Evolutionary conservation across 176 grass and related monocot species (phyloP), one percentile per base, ranked within the genome.

Genomic region (Raddia guianensis): DNA sequence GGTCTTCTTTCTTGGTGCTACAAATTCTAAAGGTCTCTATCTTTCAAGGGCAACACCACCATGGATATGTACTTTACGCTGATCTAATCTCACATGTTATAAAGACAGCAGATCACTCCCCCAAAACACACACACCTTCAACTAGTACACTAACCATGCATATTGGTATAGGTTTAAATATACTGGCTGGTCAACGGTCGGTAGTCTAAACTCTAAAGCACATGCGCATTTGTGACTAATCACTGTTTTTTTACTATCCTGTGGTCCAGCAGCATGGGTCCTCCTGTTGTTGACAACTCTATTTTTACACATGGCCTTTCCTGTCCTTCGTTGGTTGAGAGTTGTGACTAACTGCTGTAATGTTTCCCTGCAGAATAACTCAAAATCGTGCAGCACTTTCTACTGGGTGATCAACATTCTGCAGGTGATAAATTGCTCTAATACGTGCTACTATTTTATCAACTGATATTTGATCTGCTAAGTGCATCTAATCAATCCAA

Each of bases 321-420:
- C 47, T 76, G 10, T 18, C 18, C 55, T 37, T 48, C 18, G 66
- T 85, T 69, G 10, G 35, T 50, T 62, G 55, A 71, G 52, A 62
- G n/a, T 33, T 66, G 4, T 51, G 32, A 27, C 67, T 82, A 60
- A 90, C 62, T 82, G 12, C 13, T 18, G 14, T 54, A 68, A 1
- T 0, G 0, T 0, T 27, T 18, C 12, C 53, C 47, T 68, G 68
- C 91, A 99, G 97, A 93, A 87, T 58, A 78, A 90, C 80, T 87
- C 89, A 8, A 58, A 86, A 91, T 78, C 84, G 54, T 99, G 97
- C 82, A 87, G 97, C 73, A 80, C 79, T 84, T 78, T 93, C 86
- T 99, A 93, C 79, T 99, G 97, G 97, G 69, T 74, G 43, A 34
- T 96, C 73, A 96, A 93, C 58, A 16, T 99, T 73, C 58, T 99